Base-by-base conservation (phyloP, 345 rosid species). In the Anacardium occidentale region DNA sequence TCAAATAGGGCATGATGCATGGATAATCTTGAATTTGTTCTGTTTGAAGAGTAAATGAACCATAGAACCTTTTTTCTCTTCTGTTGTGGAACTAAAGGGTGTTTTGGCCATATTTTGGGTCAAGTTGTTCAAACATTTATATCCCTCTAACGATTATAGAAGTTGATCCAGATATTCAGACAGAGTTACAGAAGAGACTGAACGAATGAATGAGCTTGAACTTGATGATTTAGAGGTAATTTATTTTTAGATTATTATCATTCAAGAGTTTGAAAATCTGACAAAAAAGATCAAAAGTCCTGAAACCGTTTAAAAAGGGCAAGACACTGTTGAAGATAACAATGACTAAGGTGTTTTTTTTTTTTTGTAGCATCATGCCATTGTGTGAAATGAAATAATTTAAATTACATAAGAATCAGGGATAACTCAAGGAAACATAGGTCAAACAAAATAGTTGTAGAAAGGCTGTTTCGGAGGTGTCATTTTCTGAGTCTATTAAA, bases 171-270 rank as follows among this genome's bases (percentile, higher is more conserved):
- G 97, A 79, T 95, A 95, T 81, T 85, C 94, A 29, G 86, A 89
- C 75, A 87, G 97, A 75, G 94, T 94, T 68, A 86, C 75, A 80
- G 87, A 86, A 66, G 98, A 88, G 85, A 84, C 91, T 17, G 87
- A 86, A 80, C 83, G 90, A 71, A 57, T 90, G 72, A 86, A 89
- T 68, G 74, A 83, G 71, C 90, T 90, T 70, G 92, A 95, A 77
- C 83, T 89, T 67, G 98, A 92, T 79, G 99, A 91, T 77, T 82
- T 92, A 25, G 97, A 92, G 98, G 99, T 94, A 69, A 60, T 61
- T 70, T 25, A 69, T 44, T 67, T 37, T 37, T 37, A 6, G 42
- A 37, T 6, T 37, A 37, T 37, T 5, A 5, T 37, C 42, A 37
- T 37, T 37, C 8, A 37, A 0, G 42, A 37, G 42, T 5, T 37